Evolutionary conservation across 805 yeast genomes (phyloP), one percentile per base, ranked within the genome.

Genomic region (Candida hungchunana): DNA sequence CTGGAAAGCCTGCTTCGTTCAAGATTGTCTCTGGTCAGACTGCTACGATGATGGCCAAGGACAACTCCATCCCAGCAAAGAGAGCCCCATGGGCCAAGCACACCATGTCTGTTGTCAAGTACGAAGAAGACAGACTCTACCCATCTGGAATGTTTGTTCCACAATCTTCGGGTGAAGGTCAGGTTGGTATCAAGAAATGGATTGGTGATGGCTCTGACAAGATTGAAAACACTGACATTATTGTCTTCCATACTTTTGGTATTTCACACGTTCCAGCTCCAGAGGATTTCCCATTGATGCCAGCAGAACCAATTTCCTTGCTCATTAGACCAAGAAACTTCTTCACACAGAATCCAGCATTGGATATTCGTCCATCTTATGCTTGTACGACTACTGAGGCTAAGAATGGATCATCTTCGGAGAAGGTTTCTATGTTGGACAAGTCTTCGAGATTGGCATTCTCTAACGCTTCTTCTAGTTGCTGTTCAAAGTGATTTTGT

Each of bases 221-320:
- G 15, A 64, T 79, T 51, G 82, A 75, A 47, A 70, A 79, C 64
- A 78, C 85, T 26, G 93, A 84, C 57, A 71, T 83, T 42, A 71
- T 83, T 35, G 64, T 79, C 51, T 84, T 77, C 78, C 89, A 83
- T 62, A 83, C 90, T 19, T 83, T 84, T 53, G 93, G 93, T 53
- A 75, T 83, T 48, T 78, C 90, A 22, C 94, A 83, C 59, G 79
- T 82, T 75, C 94, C 94, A 41, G 80, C 89, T 11, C 90, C 93
- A 41, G 93, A 83, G 66, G 94, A 83, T 61, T 83, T 82, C 80
- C 93, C 93, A 39, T 74, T 83, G 46, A 83, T 83, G 93, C 93
- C 93, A 31, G 82, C 87, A 32, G 94, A 83, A 64, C 82, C 86
- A 53, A 79, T 83, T 52, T 75, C 81, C 41, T 66, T 83, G 48